Evolutionary conservation across 2,329 filamentous ascomycete genomes (phyloP), one percentile per base, ranked within the genome.

Genomic region (Acarospora socialis): DNA sequence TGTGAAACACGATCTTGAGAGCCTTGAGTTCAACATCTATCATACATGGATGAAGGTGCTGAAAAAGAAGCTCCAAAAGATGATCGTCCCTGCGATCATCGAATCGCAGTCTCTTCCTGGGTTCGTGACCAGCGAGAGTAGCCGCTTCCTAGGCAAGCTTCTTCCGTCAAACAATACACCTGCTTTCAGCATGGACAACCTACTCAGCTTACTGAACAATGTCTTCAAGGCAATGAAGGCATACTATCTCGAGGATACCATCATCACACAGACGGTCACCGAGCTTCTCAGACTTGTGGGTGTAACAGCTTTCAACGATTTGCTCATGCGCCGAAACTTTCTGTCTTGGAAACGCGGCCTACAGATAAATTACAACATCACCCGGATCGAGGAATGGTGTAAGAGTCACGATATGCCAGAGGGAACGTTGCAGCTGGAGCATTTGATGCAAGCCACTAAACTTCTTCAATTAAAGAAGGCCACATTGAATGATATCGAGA

Each of bases 31-130:
- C 67, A 98, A 98, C 65, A 98, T 98, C 49, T 98, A 98, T 60
- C 90, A 98, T 61, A 98, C 90, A 16, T 98, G 90, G 90, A 98
- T 98, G 90, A 98, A 98, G 68, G 82, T 94, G 35, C 65, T 98
- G 51, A 98, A 98, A 72, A 94, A 94, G 74, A 93, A 92, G 64
- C 70, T 98, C 42, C 83, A 92, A 50, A 95, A 95, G 71, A 98
- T 98, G 90, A 92, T 98, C 50, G 92, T 98, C 32, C 90, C 90
- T 1, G 90, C 90, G 34, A 98, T 98, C 55, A 98, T 98, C 50
- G 90, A 98, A 57, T 95, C 87, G 28, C 90, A 98, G 57, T 95
- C 90, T 15, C 74, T 98, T 40, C 90, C 90, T 31, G 90, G 90
- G 46, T 98, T 98, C 56, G 90, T 98, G 45, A 98, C 90, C 37